Percentiles rank a stretch among this genome's conserved stretches.
Evolutionary conservation across 371 early-diverging fungal species (phyloP).

Genomic region (Mucor lusitanicus): DNA sequence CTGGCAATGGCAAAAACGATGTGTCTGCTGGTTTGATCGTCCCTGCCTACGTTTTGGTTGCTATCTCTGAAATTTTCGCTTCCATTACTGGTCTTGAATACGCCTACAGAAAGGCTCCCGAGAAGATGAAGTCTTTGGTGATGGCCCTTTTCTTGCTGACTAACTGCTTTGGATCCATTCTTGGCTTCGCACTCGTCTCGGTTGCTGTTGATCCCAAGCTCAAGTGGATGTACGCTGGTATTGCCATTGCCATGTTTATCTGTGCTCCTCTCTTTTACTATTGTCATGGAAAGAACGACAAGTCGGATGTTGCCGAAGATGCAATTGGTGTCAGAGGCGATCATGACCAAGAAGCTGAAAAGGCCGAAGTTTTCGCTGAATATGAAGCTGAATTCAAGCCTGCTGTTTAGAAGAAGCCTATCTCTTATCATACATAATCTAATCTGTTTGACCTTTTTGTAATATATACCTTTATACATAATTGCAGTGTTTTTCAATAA

Average conservation of each 20-base stretch:
- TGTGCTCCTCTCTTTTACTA: constrained; percentile 29
- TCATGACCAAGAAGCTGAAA: constrained; percentile 6
- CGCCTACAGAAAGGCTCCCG: constrained; percentile 76
- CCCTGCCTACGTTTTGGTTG: constrained; percentile 70
- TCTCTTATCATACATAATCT: not conserved
- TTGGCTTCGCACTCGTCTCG: constrained; percentile 68
- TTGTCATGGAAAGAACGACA: constrained; percentile 34
- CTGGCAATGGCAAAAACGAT: constrained; percentile 45
- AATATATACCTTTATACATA: not conserved
- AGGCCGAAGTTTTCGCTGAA: constrained; percentile 66
- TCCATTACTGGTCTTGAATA: constrained; percentile 81
- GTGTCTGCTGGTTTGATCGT: constrained; percentile 69
- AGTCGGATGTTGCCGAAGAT: constrained; percentile 31
- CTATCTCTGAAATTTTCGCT: constrained; percentile 73
- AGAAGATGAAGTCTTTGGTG: constrained; percentile 74
- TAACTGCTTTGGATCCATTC: constrained; percentile 65
- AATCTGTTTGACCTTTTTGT: not conserved
- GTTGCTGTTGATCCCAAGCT: constrained; percentile 70
- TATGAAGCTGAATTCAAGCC: constrained; percentile 13
- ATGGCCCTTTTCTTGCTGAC: constrained; percentile 73
- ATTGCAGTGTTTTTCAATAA: not conserved
- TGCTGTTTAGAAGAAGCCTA: not conserved
- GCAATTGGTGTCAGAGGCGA: constrained; percentile 20
- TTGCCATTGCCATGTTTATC: constrained; percentile 26
- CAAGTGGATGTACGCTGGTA: constrained; percentile 64